These are phyloP conservation scores for Phaffia rhodozyma DNA, from an alignment of 1,284 basidiomycete species.

Conservation along the genomic window DNA sequence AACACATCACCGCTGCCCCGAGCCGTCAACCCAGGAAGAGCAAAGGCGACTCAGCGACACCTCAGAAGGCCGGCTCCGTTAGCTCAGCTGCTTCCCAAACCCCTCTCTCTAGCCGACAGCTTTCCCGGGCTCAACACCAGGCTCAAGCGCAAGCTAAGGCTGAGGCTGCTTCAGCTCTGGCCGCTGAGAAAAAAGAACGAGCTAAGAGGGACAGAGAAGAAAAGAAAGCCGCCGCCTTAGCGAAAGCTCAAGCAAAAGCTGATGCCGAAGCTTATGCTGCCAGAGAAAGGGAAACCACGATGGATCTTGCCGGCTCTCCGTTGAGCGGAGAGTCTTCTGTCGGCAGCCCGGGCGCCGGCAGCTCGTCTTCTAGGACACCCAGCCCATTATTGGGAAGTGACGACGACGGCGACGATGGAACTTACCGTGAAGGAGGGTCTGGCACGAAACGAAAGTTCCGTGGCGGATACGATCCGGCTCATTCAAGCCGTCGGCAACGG, in stretches of 20 bases:
- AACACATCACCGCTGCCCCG: conserved; percentile 69
- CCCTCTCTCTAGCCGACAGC: conserved; percentile 25
- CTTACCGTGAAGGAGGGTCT: background rate
- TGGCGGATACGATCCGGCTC: conserved; percentile 6
- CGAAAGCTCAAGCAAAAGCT: conserved; percentile 20
- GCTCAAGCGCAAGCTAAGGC: conserved; percentile 8
- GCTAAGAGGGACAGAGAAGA: conserved; percentile 7
- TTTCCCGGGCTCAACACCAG: conserved; percentile 8
- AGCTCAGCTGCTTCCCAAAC: background rate
- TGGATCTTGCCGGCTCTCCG: conserved; percentile 22
- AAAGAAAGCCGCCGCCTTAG: conserved; percentile 12
- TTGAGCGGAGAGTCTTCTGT: conserved; percentile 18
- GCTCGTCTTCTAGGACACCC: conserved; percentile 77
- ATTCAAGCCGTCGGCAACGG: conserved; percentile 13
- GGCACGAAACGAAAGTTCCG: conserved; percentile 18
- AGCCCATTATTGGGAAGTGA: conserved; percentile 50
- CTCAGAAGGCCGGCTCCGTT: conserved; percentile 25
- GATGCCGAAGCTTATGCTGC: conserved; percentile 15
- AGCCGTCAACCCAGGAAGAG: conserved; percentile 38
- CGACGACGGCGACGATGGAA: conserved; percentile 10
- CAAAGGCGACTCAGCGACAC: conserved; percentile 25
- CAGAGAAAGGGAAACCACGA: background rate
- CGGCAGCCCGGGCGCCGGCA: conserved; percentile 42
- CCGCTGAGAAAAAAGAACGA: conserved; percentile 9
- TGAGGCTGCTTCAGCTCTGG: conserved; percentile 11